These are phyloP conservation scores for Lactarius tabidus DNA, from an alignment of 768 basidiomycete genomes.

Conservation along the genomic window DNA sequence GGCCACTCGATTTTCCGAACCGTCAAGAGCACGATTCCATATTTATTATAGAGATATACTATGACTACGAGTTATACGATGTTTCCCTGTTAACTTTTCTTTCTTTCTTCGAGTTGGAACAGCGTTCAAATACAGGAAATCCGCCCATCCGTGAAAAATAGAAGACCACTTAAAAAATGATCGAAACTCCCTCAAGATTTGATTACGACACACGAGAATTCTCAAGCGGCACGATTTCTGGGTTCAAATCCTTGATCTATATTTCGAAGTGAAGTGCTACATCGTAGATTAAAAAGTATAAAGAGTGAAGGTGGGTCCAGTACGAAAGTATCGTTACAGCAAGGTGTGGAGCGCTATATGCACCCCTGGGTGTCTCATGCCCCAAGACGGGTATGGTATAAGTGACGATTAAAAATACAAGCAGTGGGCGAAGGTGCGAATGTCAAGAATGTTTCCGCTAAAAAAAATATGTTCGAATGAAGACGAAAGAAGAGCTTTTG, in stretches of 20 bases:
- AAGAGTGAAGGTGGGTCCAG: not conserved
- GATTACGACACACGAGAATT: no score
- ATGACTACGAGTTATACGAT: no score
- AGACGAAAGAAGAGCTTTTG: not conserved
- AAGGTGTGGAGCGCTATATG: not conserved
- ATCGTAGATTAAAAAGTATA: not conserved
- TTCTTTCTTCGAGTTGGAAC: not conserved
- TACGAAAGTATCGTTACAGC: conserved; percentile 12
- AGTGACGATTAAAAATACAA: conserved; percentile 13
- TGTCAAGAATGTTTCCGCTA: not conserved
- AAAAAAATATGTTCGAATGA: not conserved
- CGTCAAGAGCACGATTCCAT: no score
- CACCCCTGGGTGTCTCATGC: not conserved
- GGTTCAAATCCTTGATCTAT: not conserved
- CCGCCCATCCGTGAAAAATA: not conserved
- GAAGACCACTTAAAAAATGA: not conserved
- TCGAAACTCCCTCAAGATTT: not conserved
- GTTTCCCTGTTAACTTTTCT: no score
- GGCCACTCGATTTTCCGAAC: no score
- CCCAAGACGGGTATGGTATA: conserved; percentile 4
- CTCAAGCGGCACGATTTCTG: not conserved
- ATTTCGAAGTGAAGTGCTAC: conserved; percentile 10
- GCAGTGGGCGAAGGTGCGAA: not conserved
- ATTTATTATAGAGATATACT: no score
- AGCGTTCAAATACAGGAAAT: not conserved